phyloP scores from a whole-genome alignment of 805 yeast species.

The Kuraishia capsulata region DNA sequence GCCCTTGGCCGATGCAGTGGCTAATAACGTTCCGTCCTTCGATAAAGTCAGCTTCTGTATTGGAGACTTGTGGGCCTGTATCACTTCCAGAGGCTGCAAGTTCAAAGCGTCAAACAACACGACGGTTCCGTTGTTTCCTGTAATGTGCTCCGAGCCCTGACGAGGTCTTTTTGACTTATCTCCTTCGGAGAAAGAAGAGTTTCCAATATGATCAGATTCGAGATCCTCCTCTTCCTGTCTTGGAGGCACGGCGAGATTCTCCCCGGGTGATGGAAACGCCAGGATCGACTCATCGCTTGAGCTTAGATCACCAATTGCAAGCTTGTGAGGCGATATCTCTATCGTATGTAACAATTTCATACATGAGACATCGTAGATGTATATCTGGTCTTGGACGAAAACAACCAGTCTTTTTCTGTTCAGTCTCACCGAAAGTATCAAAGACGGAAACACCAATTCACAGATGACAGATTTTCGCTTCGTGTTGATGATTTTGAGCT shows the following conservation, averaged over 20 bases:
- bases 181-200: not conserved
- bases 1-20: constrained; percentile 87
- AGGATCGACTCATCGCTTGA: constrained; percentile 39
- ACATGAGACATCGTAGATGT: constrained; percentile 83
- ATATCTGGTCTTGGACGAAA: constrained; percentile 70
- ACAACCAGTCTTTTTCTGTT: constrained; percentile 79
- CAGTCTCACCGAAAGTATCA: constrained; percentile 62
- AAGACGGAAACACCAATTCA: constrained; percentile 78
- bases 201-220: not conserved
- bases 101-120: constrained; percentile 71
- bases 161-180: not conserved
- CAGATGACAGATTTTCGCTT: constrained; percentile 70
- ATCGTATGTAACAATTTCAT: constrained; percentile 73
- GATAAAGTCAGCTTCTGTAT: constrained; percentile 62
- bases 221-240: not conserved
- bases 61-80: constrained; percentile 80
- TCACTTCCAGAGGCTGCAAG: constrained; percentile 67
- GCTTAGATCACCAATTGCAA: constrained; percentile 19
- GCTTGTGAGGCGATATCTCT: constrained; percentile 38
- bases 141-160: not conserved
- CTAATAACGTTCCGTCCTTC: constrained; percentile 68
- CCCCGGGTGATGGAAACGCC: constrained; percentile 43
- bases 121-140: constrained; percentile 50
- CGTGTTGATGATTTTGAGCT: constrained; percentile 76
- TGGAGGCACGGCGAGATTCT: not conserved